A percentile compares a stretch with the other conserved stretches of the same genome.
Evolutionary conservation across 495 filamentous ascomycete species (phyloP).

Genomic region (Penicillium silybi): DNA sequence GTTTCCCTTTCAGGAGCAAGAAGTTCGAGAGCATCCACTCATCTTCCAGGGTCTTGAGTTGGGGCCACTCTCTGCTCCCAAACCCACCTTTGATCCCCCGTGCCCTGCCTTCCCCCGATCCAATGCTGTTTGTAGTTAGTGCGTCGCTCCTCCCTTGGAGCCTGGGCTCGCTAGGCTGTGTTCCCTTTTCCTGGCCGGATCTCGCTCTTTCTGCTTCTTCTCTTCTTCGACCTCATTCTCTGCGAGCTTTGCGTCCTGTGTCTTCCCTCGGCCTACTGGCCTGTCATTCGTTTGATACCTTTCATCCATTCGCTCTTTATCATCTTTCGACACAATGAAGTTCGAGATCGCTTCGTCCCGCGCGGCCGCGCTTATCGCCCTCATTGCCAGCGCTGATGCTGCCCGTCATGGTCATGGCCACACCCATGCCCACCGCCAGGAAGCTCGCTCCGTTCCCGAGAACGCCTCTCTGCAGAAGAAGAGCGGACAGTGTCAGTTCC

Average conservation of each 20-base stretch:
- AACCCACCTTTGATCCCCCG: not conserved
- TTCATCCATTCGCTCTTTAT: slow-evolving; percentile 18
- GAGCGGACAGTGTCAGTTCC: slow-evolving; percentile 60
- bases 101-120: slow-evolving; percentile 4
- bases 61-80: slow-evolving; percentile 15
- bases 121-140: slow-evolving; percentile 9
- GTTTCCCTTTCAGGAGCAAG: slow-evolving; percentile 1
- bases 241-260: slow-evolving; percentile 26
- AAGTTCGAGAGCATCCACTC: not conserved
- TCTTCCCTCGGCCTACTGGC: slow-evolving; percentile 19
- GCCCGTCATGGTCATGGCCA: slow-evolving; percentile 34
- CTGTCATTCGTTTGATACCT: slow-evolving; percentile 23
- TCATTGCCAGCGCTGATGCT: slow-evolving; percentile 52
- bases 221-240: slow-evolving; percentile 26
- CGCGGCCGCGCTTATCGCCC: slow-evolving; percentile 52
- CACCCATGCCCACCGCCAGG: slow-evolving; percentile 23
- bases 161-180: not conserved
- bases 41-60: not conserved
- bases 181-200: slow-evolving; percentile 20
- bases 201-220: slow-evolving; percentile 11
- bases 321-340: slow-evolving; percentile 32
- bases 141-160: slow-evolving; percentile 3
- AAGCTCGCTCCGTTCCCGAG: slow-evolving; percentile 12
- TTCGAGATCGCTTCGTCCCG: slow-evolving; percentile 23
- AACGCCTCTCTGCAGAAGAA: slow-evolving; percentile 32